Base-by-base conservation (phyloP, 2,329 filamentous ascomycete genomes). In the Colletotrichum eremochloae region DNA sequence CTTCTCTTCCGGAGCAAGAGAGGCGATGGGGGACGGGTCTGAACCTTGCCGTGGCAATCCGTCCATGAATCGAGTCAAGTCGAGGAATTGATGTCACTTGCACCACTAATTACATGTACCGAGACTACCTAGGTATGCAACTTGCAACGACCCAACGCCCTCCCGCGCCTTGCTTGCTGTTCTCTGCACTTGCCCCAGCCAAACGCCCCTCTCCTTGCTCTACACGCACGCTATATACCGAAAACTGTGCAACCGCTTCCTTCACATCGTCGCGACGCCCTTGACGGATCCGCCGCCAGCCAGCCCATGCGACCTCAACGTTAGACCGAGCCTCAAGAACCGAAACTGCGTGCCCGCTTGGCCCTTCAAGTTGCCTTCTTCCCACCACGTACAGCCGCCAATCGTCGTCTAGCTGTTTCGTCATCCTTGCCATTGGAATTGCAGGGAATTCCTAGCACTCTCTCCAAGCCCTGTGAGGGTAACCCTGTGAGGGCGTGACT, bases 401-500 rank as follows among this genome's bases (percentile, higher is more conserved):
- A 67, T 65, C 52, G 40, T 40, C 31, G 29, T 53, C 50, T 14
- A 20, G 20, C 20, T 36, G 9, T 36, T 52, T 50, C 60, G 61
- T 52, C 67, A 65, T 64, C 38, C 48, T 36, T 24, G 31, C 15
- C n/a, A 50, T 55, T n/a, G n/a, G 31, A n/a, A 36, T n/a, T 6
- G 11, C 33, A 38, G 33, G 53, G 9, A 38, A 24, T 36, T 18
- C 53, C 31, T 5, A 14, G 7, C 33, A 5, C 53, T 36, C 53
- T 56, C 33, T 56, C 18, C 8, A 20, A 5, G n/a, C 11, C 33
- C 33, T 38, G 9, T 24, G 24, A 24, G 24, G 24, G 24, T 40
- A 40, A 29, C 46, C 46, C 50, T 36, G 31, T 38, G 24, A 38
- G 67, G 67, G 67, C 20, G 67, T 65, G 60, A 9, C 11, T 24